Conservation (phyloP, 768 basidiomycete genomes). For the Lactifluus echinatus region DNA sequence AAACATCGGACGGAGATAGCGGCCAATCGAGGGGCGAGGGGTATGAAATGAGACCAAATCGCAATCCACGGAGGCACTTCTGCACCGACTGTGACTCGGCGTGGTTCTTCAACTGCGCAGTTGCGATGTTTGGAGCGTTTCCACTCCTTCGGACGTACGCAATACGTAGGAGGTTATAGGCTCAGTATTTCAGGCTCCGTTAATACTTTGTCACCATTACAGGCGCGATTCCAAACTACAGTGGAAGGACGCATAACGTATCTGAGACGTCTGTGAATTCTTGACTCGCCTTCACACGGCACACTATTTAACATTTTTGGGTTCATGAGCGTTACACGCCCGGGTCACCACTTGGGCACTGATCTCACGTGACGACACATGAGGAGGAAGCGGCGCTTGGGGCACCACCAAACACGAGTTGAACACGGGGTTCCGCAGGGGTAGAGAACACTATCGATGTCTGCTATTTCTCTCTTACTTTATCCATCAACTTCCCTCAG, state of each 20-base stretch:
- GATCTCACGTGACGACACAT: neutral
- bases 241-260: no score
- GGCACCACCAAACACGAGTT: slow-evolving; percentile 11
- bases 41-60: neutral
- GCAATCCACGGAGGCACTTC: neutral
- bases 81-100: neutral
- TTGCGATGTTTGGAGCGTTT: neutral
- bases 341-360: no score
- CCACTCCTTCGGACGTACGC: neutral
- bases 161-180: neutral
- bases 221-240: neutral
- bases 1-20: neutral
- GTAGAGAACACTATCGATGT: neutral
- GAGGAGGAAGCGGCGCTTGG: neutral
- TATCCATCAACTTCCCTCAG: neutral
- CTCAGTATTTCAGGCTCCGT: neutral
- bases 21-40: neutral
- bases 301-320: no score
- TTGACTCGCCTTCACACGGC: no score
- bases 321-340: no score
- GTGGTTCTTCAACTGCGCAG: neutral
- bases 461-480: neutral
- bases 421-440: neutral
- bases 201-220: neutral
- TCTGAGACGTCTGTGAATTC: no score